Percentiles rank a stretch among this genome's conserved stretches.
Conservation (phyloP, 768 basidiomycete species). For the Psilocybe tampanensis region DNA sequence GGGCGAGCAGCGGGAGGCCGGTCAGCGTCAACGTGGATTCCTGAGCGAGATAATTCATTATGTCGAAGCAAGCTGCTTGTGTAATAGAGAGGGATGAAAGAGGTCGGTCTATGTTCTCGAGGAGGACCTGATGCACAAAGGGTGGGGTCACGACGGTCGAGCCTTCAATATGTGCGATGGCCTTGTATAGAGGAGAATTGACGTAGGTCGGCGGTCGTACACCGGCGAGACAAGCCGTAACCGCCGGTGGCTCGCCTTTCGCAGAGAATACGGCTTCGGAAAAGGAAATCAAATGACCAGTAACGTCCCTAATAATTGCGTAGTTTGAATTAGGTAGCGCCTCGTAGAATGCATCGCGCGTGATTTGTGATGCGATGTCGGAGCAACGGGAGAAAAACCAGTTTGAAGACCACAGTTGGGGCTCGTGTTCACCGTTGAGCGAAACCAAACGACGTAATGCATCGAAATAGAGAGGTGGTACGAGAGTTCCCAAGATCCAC, state of each 20-base stretch:
- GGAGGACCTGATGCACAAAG: background rate
- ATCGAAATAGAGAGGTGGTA: constrained; percentile 39
- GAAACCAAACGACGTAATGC: constrained; percentile 30
- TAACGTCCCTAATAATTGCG: constrained; percentile 11
- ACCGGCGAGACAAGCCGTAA: constrained; percentile 21
- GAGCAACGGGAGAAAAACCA: constrained; percentile 14
- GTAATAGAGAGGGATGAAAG: too few relatives aligned
- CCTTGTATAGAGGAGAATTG: background rate
- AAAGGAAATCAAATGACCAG: constrained; percentile 4
- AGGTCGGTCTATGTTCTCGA: background rate
- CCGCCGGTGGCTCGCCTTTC: constrained; percentile 13
- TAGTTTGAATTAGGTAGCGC: background rate
- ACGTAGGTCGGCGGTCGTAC: constrained; percentile 21
- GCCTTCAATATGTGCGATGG: background rate
- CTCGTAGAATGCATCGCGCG: constrained; percentile 22
- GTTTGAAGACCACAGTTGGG: background rate
- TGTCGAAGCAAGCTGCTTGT: background rate
- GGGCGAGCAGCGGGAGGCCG: constrained; percentile 13
- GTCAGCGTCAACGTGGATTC: background rate
- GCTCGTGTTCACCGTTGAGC: background rate
- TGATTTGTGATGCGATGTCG: constrained; percentile 12
- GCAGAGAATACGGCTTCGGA: constrained; percentile 22
- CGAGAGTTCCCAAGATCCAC: constrained; percentile 39
- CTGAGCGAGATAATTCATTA: constrained; percentile 5
- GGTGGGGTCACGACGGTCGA: background rate